Conservation (phyloP, 2,329 filamentous ascomycete genomes). For the Colletotrichum lindemuthianum region DNA sequence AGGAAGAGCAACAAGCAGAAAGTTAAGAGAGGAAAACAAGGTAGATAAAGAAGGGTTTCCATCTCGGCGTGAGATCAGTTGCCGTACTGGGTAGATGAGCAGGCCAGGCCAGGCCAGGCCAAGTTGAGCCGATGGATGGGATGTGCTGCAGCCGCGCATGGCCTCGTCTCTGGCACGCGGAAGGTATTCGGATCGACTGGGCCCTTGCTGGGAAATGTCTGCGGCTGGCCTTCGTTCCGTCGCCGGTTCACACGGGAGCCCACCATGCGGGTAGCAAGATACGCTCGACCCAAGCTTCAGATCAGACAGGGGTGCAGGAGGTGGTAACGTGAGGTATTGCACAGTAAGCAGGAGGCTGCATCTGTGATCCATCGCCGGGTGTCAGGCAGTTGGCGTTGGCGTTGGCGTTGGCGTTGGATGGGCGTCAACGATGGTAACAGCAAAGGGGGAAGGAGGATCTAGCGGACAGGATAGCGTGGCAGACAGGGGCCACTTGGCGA, state of each 20-base stretch:
- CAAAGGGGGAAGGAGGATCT: constrained; percentile 22
- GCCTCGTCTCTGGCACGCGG: constrained; percentile 24
- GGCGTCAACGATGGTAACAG: constrained; percentile 12
- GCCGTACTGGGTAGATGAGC: too few relatives aligned
- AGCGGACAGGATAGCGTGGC: constrained; percentile 16
- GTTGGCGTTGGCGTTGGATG: too few relatives aligned
- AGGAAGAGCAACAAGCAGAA: constrained; percentile 41
- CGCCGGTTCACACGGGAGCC: constrained; percentile 34
- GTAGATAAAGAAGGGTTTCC: constrained; percentile 36
- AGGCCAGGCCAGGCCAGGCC: too few relatives aligned
- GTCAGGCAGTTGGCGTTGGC: neutral
- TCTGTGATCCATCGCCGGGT: constrained; percentile 4
- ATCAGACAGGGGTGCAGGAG: constrained; percentile 30
- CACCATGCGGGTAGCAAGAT: constrained; percentile 36
- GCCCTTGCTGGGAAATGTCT: constrained; percentile 35
- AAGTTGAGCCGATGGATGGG: constrained; percentile 15
- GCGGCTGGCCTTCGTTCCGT: constrained; percentile 38
- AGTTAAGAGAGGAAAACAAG: constrained; percentile 29
- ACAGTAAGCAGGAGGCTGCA: constrained; percentile 15
- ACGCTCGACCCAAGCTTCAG: constrained; percentile 37
- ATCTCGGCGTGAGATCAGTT: neutral
- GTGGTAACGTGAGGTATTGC: neutral
- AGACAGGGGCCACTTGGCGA: constrained; percentile 2
- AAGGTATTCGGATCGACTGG: constrained; percentile 33
- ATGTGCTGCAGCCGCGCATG: constrained; percentile 22